Base-by-base conservation (phyloP, 192 early-diverging fungal genomes). In the Coemansia sp. region DNA sequence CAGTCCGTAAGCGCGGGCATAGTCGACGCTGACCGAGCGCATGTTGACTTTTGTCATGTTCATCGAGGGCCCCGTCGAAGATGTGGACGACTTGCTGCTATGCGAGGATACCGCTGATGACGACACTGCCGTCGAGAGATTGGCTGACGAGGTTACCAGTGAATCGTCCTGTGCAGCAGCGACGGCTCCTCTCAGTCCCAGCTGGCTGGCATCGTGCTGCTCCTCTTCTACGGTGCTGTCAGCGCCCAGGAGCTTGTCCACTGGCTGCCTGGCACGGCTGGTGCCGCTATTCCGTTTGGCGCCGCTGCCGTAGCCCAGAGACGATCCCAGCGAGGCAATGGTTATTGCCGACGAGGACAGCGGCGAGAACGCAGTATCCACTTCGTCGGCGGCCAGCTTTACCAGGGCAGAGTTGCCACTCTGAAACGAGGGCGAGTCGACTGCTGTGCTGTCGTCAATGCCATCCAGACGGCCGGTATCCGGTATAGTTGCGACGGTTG, bases 321-420 rank as follows among this genome's bases (percentile, higher is more conserved):
- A 74, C 15, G 72, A 77, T 5, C 80, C 75, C 59, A 83, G 67
- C 22, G 76, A 74, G 3, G 76, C 67, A 29, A 83, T 83, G 15
- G 81, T 83, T n/a, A 83, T 78, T 29, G 76, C 75, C 1, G 81
- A 83, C 1, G 81, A 83, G 44, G 81, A 83, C 6, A 83, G 76
- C 63, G 81, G 81, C 51, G 81, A 83, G 33, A 82, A 73, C 31
- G 76, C 46, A 11, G 74, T 55, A 40, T 76, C 71, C n/a, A 73
- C 52, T 12, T 82, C 75, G 10, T 72, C 75, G 8, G 72, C 68
- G 0, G 51, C 54, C 12, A 73, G 60, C 36, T 73, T 70, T 18
- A 64, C 41, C 18, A 65, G 49, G 2, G 61, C 62, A n/a, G 57
- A 60, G 15, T 60, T 60, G 3, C n/a, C 62, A 10, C 16, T 20